Evolutionary conservation across 495 filamentous ascomycete species (phyloP).

Genomic region (Penicillium manginii): DNA sequence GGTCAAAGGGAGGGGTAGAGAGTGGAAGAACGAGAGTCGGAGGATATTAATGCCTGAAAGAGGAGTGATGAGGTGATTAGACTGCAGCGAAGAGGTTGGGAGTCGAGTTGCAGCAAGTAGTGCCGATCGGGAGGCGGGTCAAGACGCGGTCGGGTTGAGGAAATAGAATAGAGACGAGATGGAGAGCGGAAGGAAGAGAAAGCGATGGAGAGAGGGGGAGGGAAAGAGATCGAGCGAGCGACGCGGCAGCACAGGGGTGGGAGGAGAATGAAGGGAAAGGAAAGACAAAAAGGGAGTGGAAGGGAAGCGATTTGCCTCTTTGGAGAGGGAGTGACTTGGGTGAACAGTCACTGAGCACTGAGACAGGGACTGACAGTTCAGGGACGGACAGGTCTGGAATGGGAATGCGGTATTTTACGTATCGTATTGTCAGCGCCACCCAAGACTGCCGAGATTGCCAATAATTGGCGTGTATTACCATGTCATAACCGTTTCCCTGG

Average conservation of each 20-base stretch:
- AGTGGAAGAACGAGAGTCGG: background rate
- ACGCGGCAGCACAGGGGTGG: background rate
- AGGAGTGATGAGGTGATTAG: background rate
- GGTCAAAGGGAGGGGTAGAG: background rate
- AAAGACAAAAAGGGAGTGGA: background rate
- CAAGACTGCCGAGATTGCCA: background rate
- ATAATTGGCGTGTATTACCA: background rate
- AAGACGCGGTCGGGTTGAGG: background rate
- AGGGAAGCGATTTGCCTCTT: constrained; percentile 3
- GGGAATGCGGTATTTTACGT: background rate
- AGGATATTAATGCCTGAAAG: background rate
- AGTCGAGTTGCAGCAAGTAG: background rate
- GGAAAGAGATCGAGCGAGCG: background rate
- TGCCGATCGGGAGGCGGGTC: constrained; percentile 7
- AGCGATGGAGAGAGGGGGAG: background rate
- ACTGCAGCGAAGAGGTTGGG: background rate
- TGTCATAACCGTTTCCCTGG: background rate
- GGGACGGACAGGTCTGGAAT: background rate
- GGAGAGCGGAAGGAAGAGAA: background rate
- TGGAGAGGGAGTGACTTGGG: background rate
- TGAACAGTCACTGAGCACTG: too few species aligned
- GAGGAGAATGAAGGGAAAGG: background rate
- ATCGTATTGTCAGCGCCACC: constrained; percentile 1
- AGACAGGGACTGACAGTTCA: background rate
- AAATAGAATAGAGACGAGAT: background rate